phyloP scores from a whole-genome alignment of 306 rosid genomes.

The Dryas alaskensis region DNA sequence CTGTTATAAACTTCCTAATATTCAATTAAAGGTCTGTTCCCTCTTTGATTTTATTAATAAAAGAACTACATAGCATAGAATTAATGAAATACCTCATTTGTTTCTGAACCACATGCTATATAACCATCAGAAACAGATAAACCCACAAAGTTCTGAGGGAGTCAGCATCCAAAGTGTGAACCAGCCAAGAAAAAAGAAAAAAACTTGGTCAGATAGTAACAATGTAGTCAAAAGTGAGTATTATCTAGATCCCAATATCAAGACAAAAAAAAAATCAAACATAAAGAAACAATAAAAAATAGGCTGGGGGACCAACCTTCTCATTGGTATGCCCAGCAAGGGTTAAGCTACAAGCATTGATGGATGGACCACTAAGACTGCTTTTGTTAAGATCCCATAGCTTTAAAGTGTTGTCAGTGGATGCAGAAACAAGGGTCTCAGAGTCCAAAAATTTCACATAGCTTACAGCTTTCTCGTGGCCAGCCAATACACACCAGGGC shows the following conservation, averaged over 20 bases:
- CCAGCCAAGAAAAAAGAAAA: conserved; percentile 13
- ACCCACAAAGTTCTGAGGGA: conserved; percentile 90
- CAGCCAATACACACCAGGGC: conserved; percentile 84
- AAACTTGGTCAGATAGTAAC: not conserved
- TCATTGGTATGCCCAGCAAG: conserved; percentile 85
- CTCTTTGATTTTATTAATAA: not conserved
- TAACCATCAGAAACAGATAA: conserved; percentile 79
- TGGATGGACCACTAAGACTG: conserved; percentile 50
- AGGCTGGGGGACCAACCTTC: conserved; percentile 48
- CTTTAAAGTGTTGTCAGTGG: conserved; percentile 90
- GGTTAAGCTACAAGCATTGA: conserved; percentile 71
- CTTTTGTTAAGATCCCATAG: conserved; percentile 87
- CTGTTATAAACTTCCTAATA: not conserved
- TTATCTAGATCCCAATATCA: not conserved
- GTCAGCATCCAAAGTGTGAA: conserved; percentile 35
- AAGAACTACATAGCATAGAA: not conserved
- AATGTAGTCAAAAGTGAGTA: not conserved
- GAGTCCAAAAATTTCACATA: conserved; percentile 78
- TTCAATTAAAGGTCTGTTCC: not conserved
- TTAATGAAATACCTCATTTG: conserved; percentile 69
- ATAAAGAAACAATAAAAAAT: conserved; percentile 11
- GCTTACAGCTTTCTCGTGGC: conserved; percentile 77
- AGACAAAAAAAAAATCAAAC: conserved; percentile 19
- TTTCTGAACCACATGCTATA: conserved; percentile 95
- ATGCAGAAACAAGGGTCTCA: conserved; percentile 81